Base-by-base conservation (phyloP, 192 early-diverging fungal genomes). In the Podila epicladia region DNA sequence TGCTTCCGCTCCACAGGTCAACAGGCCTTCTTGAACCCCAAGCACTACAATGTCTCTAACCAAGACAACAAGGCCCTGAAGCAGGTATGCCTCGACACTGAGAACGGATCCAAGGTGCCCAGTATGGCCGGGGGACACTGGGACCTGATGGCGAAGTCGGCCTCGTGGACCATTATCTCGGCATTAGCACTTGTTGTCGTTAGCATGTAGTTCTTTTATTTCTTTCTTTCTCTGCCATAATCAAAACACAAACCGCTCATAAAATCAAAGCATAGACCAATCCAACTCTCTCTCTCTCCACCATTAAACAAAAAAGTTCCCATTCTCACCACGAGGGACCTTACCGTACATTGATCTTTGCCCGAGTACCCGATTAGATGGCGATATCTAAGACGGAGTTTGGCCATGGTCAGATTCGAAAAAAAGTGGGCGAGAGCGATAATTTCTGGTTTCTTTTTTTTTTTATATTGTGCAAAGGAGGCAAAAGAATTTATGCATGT, bases 1-100 rank as follows among this genome's bases (percentile, higher is more conserved):
- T 78, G 75, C 22, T 63, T 71, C 59, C 67, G 74, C 28, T 78
- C 75, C n/a, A 78, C 75, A 19, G 69, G 69, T 22, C 75, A 78
- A 31, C 49, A 20, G 19, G 45, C 60, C 4, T 66, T 61, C n/a
- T 13, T 78, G 41, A 62, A 50, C 35, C 62, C 58, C 13, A 61
- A 66, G 29, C 69, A 69, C 32, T 67, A 69, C 22, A 67, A 71
- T 32, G 64, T 71, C 50, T 63, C 75, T 20, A 71, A 78, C 33
- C 75, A 71, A 15, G 26, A 58, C 7, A 64, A 33, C 35, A 78
- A 67, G 22, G 57, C 69, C 4, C 62, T 57, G 38, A 78, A 66
- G 49, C 69, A 70, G 33, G 63, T 76, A 32, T 76, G 74, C 26
- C 15, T 22, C 7, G 62, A 70, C 24, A 76, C 74, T 3, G 57